Percentiles rank a stretch among this genome's conserved stretches.
phyloP scores from a whole-genome alignment of 345 rosid genomes.

The Salix caprea region DNA sequence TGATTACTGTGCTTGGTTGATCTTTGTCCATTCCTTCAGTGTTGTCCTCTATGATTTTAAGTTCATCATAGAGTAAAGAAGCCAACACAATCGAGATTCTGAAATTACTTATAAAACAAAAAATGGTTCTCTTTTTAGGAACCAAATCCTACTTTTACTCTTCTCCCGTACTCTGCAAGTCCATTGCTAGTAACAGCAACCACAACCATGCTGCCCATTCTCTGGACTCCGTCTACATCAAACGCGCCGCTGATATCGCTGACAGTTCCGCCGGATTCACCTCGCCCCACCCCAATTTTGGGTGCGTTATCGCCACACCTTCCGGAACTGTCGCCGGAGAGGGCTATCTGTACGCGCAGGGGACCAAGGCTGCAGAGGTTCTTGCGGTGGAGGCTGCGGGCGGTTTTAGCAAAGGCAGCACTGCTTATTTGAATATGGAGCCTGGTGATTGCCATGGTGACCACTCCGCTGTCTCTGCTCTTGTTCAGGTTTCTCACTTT shows the following conservation, averaged over 20 bases:
- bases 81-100: too few species aligned
- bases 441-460: conserved; percentile 96
- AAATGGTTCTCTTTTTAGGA: conserved; percentile 36
- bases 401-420: conserved; percentile 48
- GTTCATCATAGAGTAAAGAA: too few species aligned
- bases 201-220: conserved; percentile 28
- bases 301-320: conserved; percentile 62
- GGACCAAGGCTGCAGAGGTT: conserved; percentile 76
- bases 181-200: background rate
- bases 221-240: conserved; percentile 49
- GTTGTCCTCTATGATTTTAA: too few species aligned
- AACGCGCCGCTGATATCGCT: conserved; percentile 62
- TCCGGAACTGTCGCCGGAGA: conserved; percentile 64
- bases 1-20: too few species aligned
- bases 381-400: conserved; percentile 72
- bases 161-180: conserved; percentile 34
- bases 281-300: conserved; percentile 92
- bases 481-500: conserved; percentile 57
- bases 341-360: conserved; percentile 81
- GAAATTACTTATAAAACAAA: too few species aligned
- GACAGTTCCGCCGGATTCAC: conserved; percentile 77
- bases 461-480: conserved; percentile 72
- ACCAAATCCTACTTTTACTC: conserved; percentile 11
- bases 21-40: too few species aligned
- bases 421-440: conserved; percentile 83